phyloP scores from a whole-genome alignment of 2,329 filamentous ascomycete genomes.

The Penicillium hesseltinei region DNA sequence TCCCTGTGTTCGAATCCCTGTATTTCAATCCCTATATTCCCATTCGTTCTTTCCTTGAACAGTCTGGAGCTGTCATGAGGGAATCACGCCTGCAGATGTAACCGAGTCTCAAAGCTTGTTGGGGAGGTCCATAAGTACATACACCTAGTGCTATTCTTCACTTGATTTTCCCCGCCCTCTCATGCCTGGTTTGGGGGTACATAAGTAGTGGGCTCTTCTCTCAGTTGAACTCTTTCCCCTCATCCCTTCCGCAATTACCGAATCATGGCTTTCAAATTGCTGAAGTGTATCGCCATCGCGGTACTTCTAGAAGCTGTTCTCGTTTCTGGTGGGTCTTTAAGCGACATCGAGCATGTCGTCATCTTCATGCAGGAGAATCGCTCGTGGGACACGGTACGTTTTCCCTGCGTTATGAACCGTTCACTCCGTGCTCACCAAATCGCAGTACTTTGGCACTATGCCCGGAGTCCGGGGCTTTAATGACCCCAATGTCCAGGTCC shows the following conservation, averaged over 20 bases:
- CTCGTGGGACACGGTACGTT: slow-evolving; percentile 38
- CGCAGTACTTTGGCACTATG: slow-evolving; percentile 57
- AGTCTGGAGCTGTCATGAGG: not conserved
- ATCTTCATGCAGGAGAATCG: slow-evolving; percentile 58
- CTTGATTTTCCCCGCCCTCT: not conserved
- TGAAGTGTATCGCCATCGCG: slow-evolving; percentile 14
- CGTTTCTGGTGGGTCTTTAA: slow-evolving; percentile 41
- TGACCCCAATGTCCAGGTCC: slow-evolving; percentile 56
- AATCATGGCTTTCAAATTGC: slow-evolving; percentile 10
- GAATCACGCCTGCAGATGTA: not conserved
- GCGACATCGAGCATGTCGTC: slow-evolving; percentile 57
- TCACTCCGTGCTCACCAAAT: slow-evolving; percentile 7
- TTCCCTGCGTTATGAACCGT: not conserved
- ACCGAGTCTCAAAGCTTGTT: not conserved
- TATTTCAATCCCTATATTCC: no score
- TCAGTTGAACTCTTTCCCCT: not conserved
- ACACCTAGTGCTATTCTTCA: not conserved
- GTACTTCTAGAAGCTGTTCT: slow-evolving; percentile 20
- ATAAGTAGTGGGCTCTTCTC: not conserved
- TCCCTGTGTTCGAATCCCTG: slow-evolving; percentile 1
- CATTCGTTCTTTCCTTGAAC: not conserved
- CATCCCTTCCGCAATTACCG: not conserved
- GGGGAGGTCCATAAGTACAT: not conserved
- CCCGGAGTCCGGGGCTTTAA: slow-evolving; percentile 56
- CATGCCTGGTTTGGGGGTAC: not conserved